Evolutionary conservation across 2,329 filamentous ascomycete genomes (phyloP).

Genomic region (Rugonectria rugulosa): DNA sequence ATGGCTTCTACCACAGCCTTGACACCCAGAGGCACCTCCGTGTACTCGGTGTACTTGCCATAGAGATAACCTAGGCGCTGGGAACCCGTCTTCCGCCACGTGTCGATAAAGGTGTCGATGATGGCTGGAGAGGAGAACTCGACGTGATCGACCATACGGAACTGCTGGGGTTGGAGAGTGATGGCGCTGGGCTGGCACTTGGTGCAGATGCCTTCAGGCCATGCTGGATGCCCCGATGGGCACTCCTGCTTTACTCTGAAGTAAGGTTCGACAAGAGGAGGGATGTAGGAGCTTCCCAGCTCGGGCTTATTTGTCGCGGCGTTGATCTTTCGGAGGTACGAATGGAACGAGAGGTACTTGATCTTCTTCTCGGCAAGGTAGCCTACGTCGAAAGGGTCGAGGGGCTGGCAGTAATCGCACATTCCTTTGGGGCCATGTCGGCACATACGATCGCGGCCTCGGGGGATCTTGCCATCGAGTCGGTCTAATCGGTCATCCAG

Average conservation of each 20-base stretch:
- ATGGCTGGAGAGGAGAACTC: constrained; percentile 88
- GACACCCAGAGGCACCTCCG: constrained; percentile 89
- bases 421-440: constrained; percentile 96
- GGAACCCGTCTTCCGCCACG: constrained; percentile 85
- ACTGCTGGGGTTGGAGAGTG: constrained; percentile 89
- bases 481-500: constrained; percentile 89
- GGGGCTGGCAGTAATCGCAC: constrained; percentile 98
- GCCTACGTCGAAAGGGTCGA: constrained; percentile 90
- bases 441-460: constrained; percentile 88
- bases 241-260: constrained; percentile 90
- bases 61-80: constrained; percentile 93
- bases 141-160: constrained; percentile 97
- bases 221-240: constrained; percentile 89
- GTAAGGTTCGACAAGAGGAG: constrained; percentile 90
- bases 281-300: constrained; percentile 92
- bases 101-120: constrained; percentile 88
- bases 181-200: constrained; percentile 99
- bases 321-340: constrained; percentile 93
- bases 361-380: constrained; percentile 97
- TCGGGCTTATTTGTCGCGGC: constrained; percentile 96
- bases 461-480: constrained; percentile 86
- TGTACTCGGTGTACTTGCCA: constrained; percentile 88
- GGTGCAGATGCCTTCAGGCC: constrained; percentile 96
- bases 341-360: constrained; percentile 97
- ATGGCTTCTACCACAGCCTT: constrained; percentile 98